Conservation (phyloP, 2,329 filamentous ascomycete species). For the Pyrenochaeta sp. region DNA sequence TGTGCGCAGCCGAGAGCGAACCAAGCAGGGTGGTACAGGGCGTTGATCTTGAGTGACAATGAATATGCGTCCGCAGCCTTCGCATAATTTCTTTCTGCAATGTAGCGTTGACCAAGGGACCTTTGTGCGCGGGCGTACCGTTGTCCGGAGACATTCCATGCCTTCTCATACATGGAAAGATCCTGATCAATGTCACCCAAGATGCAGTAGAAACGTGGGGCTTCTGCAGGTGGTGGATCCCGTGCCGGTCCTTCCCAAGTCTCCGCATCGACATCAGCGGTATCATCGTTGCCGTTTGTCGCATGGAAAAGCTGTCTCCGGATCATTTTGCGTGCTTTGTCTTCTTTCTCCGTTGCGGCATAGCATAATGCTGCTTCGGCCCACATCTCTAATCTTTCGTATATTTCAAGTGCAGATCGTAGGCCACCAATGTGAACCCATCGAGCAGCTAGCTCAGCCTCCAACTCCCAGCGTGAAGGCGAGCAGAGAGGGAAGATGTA, state of each 20-base stretch:
- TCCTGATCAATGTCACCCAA: constrained; percentile 87
- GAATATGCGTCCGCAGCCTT: constrained; percentile 80
- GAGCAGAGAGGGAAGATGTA: constrained; percentile 87
- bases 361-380: constrained; percentile 93
- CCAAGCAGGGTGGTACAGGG: constrained; percentile 85
- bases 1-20: constrained; percentile 88
- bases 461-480: constrained; percentile 90
- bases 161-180: constrained; percentile 77
- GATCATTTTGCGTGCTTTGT: constrained; percentile 79
- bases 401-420: constrained; percentile 91
- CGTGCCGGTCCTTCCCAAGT: constrained; percentile 73
- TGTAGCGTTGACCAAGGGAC: constrained; percentile 81
- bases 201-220: constrained; percentile 90
- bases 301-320: constrained; percentile 80
- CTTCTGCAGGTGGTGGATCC: constrained; percentile 77
- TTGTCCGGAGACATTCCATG: constrained; percentile 84
- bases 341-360: constrained; percentile 79
- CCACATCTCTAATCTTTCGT: constrained; percentile 92
- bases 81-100: constrained; percentile 70
- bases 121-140: constrained; percentile 88
- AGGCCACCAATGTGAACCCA: constrained; percentile 91
- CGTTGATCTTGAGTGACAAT: constrained; percentile 79
- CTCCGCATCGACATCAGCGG: constrained; percentile 55
- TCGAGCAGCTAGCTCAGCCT: constrained; percentile 89
- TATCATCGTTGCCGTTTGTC: constrained; percentile 55